Evolutionary conservation across 192 early-diverging fungal species (phyloP).

Genomic region (Piromyces sp.): DNA sequence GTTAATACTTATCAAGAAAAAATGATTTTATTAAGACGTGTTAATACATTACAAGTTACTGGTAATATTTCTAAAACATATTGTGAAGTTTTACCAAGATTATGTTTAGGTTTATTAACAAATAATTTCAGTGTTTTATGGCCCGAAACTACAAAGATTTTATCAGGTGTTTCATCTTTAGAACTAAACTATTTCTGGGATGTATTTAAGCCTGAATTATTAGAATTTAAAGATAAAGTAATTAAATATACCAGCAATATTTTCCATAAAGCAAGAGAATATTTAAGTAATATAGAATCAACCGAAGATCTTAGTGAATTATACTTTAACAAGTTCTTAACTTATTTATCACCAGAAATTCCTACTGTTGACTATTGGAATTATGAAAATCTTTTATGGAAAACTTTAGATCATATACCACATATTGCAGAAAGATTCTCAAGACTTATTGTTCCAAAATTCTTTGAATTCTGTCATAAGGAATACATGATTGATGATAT

Average conservation of each 20-base stretch:
- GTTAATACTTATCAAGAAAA: constrained; percentile 64
- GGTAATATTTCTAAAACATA: constrained; percentile 41
- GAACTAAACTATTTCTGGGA: background rate
- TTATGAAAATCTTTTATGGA: background rate
- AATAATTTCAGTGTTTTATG: constrained; percentile 72
- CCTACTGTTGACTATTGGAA: background rate
- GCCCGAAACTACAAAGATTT: constrained; percentile 34
- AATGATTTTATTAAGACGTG: constrained; percentile 48
- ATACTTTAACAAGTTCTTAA: background rate
- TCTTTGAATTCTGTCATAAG: constrained; percentile 38
- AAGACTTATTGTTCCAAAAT: constrained; percentile 36
- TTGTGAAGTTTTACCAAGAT: constrained; percentile 38
- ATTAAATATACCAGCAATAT: background rate
- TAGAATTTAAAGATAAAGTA: background rate
- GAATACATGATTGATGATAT: constrained; percentile 25
- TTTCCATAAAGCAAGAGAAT: background rate
- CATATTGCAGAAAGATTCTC: constrained; percentile 44
- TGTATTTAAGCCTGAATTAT: background rate
- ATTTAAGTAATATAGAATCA: background rate
- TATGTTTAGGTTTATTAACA: constrained; percentile 51
- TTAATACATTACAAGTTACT: constrained; percentile 40
- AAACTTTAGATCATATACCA: constrained; percentile 12
- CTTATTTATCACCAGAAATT: background rate
- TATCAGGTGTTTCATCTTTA: background rate
- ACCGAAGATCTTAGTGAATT: background rate